Evolutionary conservation across 1,284 basidiomycete species (phyloP).

Genomic region (Polyporus tsugae): DNA sequence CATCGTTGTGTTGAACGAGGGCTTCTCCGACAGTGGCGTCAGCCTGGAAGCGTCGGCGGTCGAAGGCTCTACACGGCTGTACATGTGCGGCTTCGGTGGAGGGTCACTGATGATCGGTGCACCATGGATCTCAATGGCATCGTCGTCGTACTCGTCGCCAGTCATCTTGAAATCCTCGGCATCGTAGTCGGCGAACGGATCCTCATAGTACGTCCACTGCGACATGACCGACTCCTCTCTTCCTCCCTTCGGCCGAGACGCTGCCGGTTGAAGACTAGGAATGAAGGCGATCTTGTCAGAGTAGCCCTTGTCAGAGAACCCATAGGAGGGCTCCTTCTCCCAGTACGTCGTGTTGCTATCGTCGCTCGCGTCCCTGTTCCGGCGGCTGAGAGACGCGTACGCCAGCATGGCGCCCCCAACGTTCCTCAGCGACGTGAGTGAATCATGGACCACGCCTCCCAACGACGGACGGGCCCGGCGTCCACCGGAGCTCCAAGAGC

Average conservation of each 20-base stretch:
- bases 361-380: conserved; percentile 45
- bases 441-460: conserved; percentile 42
- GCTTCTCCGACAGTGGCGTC: conserved; percentile 41
- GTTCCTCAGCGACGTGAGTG: conserved; percentile 57
- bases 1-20: conserved; percentile 37
- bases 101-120: conserved; percentile 38
- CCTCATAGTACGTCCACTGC: conserved; percentile 50
- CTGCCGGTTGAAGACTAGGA: conserved; percentile 27
- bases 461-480: conserved; percentile 37
- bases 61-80: conserved; percentile 37
- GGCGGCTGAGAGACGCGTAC: conserved; percentile 45
- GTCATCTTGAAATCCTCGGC: conserved; percentile 43
- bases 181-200: conserved; percentile 65
- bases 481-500: conserved; percentile 38
- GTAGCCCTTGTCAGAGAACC: conserved; percentile 45
- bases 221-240: conserved; percentile 50
- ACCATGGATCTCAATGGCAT: conserved; percentile 34
- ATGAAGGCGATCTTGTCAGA: conserved; percentile 52
- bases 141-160: conserved; percentile 39
- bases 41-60: conserved; percentile 41
- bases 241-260: conserved; percentile 43
- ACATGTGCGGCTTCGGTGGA: conserved; percentile 40
- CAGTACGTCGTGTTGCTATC: conserved; percentile 42
- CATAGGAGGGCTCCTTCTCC: conserved; percentile 48
- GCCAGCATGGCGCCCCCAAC: conserved; percentile 48